Percentiles rank a stretch among this genome's conserved stretches.
These are phyloP conservation scores for Rubia peregrina DNA, from an alignment of 305 asterid genomes.

Conservation along the genomic window DNA sequence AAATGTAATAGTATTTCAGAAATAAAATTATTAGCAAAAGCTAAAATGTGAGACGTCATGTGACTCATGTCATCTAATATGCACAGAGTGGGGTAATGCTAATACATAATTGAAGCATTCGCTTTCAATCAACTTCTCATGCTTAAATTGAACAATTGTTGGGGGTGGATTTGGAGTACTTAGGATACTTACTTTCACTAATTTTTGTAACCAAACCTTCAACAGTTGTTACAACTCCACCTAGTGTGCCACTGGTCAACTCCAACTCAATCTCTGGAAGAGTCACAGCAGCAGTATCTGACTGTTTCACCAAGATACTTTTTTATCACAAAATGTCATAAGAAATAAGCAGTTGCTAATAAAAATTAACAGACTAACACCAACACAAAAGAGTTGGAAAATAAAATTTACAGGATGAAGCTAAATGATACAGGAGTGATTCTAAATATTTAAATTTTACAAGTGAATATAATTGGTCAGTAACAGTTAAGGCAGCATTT, in stretches of 20 bases:
- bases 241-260: conserved; percentile 76
- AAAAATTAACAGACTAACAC: background rate
- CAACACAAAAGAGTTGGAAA: background rate
- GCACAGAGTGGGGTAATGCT: background rate
- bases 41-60: background rate
- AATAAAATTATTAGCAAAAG: background rate
- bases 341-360: background rate
- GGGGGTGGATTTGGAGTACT: background rate
- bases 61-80: background rate
- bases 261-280: conserved; percentile 90
- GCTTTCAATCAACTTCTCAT: background rate
- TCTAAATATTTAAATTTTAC: too few species aligned
- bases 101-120: background rate
- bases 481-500: background rate
- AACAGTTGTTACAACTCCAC: conserved; percentile 86
- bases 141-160: background rate
- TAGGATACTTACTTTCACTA: conserved; percentile 60
- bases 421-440: background rate
- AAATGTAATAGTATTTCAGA: background rate
- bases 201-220: conserved; percentile 87
- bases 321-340: background rate
- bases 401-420: background rate
- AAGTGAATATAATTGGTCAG: too few species aligned
- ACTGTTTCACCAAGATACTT: conserved; percentile 33
- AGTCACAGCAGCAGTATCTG: conserved; percentile 70